These are phyloP conservation scores for Clavispora carvajalis DNA, from an alignment of 805 yeast species.

Conservation along the genomic window DNA sequence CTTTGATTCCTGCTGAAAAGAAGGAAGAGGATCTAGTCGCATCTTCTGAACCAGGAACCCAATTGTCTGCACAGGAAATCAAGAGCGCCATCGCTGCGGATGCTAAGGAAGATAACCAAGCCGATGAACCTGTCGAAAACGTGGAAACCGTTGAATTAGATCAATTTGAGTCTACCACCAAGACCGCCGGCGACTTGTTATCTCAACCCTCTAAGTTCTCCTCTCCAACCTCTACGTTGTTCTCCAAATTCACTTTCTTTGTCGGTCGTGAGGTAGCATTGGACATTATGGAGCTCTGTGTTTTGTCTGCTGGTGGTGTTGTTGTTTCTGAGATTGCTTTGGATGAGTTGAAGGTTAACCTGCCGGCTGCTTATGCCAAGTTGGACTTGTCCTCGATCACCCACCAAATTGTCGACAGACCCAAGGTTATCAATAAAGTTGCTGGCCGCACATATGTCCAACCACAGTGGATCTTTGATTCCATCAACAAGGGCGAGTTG, in stretches of 20 bases:
- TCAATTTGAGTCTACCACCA: constrained; percentile 58
- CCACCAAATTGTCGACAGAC: constrained; percentile 93
- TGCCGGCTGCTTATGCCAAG: constrained; percentile 38
- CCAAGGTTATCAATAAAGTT: constrained; percentile 67
- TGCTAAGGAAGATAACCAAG: constrained; percentile 10
- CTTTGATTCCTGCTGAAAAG: constrained; percentile 32
- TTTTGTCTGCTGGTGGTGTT: constrained; percentile 81
- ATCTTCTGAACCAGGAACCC: constrained; percentile 18
- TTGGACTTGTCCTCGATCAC: constrained; percentile 69
- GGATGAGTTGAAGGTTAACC: constrained; percentile 61
- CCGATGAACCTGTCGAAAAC: constrained; percentile 29
- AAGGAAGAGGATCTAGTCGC: constrained; percentile 6
- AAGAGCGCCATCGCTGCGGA: constrained; percentile 51
- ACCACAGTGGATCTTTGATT: constrained; percentile 98
- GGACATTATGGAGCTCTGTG: constrained; percentile 83
- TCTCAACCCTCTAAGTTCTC: constrained; percentile 56
- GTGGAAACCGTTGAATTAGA: constrained; percentile 45
- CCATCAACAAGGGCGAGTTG: constrained; percentile 70
- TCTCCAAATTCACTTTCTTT: constrained; percentile 72
- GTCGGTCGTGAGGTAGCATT: constrained; percentile 95
- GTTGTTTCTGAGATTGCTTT: constrained; percentile 81
- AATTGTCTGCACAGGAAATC: constrained; percentile 38
- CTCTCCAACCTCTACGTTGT: constrained; percentile 59
- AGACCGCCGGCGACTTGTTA: constrained; percentile 63
- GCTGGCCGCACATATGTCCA: constrained; percentile 92